Conservation (phyloP, 148 eudicot species). For the Silene latifolia region DNA sequence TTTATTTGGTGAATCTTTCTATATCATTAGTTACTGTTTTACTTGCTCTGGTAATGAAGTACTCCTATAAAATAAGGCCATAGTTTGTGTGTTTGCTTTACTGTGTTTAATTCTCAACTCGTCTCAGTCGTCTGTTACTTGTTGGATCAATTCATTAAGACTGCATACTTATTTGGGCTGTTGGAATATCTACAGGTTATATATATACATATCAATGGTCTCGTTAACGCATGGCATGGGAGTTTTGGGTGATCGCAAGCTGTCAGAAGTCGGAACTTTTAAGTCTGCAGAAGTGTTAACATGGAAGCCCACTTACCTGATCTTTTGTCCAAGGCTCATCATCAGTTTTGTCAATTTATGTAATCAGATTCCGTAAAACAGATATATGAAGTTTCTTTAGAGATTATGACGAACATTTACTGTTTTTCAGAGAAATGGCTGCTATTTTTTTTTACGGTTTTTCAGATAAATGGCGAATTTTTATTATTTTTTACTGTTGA, state of each 20-base stretch:
- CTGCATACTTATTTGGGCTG: background rate
- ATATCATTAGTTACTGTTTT: too few relatives aligned
- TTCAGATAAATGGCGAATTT: too few relatives aligned
- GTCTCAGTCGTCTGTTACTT: background rate
- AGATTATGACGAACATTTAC: background rate
- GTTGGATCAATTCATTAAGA: too few relatives aligned
- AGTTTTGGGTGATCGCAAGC: background rate
- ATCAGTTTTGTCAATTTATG: background rate
- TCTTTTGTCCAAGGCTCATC: background rate
- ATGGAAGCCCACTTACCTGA: background rate
- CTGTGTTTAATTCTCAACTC: background rate
- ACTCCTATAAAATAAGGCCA: too few relatives aligned
- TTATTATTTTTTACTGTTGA: too few relatives aligned
- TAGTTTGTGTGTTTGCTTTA: background rate
- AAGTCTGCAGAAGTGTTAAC: background rate
- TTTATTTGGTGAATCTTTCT: too few relatives aligned
- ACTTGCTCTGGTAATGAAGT: too few relatives aligned
- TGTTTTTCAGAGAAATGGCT: background rate
- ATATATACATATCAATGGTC: background rate
- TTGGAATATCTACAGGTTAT: conserved; percentile 13
- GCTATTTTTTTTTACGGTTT: too few relatives aligned
- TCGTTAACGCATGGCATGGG: background rate
- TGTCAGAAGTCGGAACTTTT: background rate
- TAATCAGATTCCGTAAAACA: too few relatives aligned
- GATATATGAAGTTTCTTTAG: background rate